Percentiles rank a stretch among this genome's conserved stretches.
These are phyloP conservation scores for Verticillium alfalfae DNA, from an alignment of 2,329 filamentous ascomycete genomes.

Conservation along the genomic window DNA sequence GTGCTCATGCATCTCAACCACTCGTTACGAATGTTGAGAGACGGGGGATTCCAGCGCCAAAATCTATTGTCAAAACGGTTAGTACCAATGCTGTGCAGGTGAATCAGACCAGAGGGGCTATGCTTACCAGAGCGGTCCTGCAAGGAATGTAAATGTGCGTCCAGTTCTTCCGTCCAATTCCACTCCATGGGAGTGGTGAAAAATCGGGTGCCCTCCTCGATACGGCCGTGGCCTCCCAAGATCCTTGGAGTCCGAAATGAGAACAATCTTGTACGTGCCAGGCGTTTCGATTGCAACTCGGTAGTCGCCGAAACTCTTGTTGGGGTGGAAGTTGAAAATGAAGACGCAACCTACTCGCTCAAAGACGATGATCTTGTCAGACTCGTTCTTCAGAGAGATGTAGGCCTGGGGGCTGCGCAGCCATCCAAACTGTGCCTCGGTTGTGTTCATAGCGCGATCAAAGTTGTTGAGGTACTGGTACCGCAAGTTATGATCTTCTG, in stretches of 20 bases:
- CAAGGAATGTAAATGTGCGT: conserved; percentile 86
- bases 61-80: not conserved
- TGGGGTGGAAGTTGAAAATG: conserved; percentile 93
- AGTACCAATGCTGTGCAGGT: not conserved
- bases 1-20: not conserved
- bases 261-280: conserved; percentile 81
- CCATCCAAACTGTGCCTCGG: conserved; percentile 89
- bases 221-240: conserved; percentile 78
- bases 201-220: conserved; percentile 77
- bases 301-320: conserved; percentile 83
- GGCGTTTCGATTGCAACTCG: conserved; percentile 79
- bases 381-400: conserved; percentile 88
- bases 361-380: conserved; percentile 92
- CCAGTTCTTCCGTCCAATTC: conserved; percentile 85
- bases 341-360: conserved; percentile 87
- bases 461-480: conserved; percentile 93
- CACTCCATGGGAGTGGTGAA: conserved; percentile 88
- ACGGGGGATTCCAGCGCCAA: conserved; percentile 34
- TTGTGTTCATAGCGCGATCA: conserved; percentile 83
- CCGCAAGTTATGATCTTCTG: conserved; percentile 77
- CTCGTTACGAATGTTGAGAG: conserved; percentile 15
- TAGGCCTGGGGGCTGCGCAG: conserved; percentile 80
- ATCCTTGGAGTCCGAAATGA: conserved; percentile 72
- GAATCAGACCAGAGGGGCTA: not conserved
- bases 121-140: conserved; percentile 72